Base-by-base conservation (phyloP, 2,329 filamentous ascomycete genomes). In the Spiromastix sp. region DNA sequence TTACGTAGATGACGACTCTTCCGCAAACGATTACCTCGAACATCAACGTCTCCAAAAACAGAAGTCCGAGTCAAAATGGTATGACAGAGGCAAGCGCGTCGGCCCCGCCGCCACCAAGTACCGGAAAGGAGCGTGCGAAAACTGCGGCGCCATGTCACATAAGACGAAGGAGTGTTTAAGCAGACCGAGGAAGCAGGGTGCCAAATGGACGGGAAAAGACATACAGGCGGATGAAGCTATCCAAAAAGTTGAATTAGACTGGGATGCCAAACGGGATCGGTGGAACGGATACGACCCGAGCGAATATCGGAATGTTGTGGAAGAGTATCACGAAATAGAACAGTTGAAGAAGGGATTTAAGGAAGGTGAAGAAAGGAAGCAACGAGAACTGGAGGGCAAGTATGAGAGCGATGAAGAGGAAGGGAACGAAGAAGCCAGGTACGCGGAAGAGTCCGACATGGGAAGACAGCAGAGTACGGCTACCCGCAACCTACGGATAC, bases 231-330 rank as follows among this genome's bases (percentile, higher is more conserved):
- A 98, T 56, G 86, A 95, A 53, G 65, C 81, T 7, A 67, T 94
- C 9, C 81, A 94, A 54, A 79, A 93, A 37, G 79, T 96, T 11
- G 77, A 83, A 30, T 65, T 96, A 31, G 85, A 87, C 3, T 98
- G 89, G 85, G 93, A 98, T 59, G 91, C 91, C 15, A 98, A 98
- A 67, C 74, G 91, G 48, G 91, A 98, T 64, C 77, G 89, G 28
- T 98, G 91, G 89, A 95, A 95, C 55, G 89, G 89, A n/a, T 98
- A 93, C 60, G 87, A 96, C 56, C 68, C 86, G 1, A 77, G 74
- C 45, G 84, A 96, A 58, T 96, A 94, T 56, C 72, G 76, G 41
- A 70, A 75, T 41, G 84, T 96, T n/a, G 78, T 96, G 26, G 79
- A 93, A 33, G 85, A 94, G 48, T 94, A 83, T 59, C 80, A 91